Conservation (phyloP, 768 basidiomycete species). For the Leccinum pellstonianum region DNA sequence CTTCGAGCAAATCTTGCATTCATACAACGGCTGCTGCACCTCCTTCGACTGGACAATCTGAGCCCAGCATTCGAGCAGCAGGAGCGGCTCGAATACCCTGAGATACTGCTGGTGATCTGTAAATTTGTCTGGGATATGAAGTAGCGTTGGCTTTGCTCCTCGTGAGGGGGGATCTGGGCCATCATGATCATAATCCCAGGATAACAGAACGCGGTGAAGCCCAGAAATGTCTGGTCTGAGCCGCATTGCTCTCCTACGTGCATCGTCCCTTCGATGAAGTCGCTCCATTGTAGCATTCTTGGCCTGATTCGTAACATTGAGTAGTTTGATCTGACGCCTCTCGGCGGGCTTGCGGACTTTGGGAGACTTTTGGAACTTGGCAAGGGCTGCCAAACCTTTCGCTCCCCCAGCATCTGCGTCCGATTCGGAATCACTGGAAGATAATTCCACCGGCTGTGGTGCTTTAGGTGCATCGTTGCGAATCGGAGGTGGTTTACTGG, state of each 20-base stretch:
- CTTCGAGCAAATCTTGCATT: conserved; percentile 65
- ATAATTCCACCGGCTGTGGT: conserved; percentile 19
- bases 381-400: conserved; percentile 51
- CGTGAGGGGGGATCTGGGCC: conserved; percentile 62
- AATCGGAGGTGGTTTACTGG: conserved; percentile 31
- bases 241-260: conserved; percentile 59
- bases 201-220: conserved; percentile 74
- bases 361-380: conserved; percentile 59
- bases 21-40: conserved; percentile 50
- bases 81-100: conserved; percentile 76
- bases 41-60: conserved; percentile 80
- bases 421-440: conserved; percentile 47
- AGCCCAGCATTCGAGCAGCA: conserved; percentile 89
- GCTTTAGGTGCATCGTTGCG: conserved; percentile 8
- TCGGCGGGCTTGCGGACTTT: conserved; percentile 54
- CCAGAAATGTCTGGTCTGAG: conserved; percentile 80
- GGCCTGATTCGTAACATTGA: conserved; percentile 50
- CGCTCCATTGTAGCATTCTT: conserved; percentile 49
- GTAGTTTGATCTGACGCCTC: conserved; percentile 61
- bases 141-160: conserved; percentile 30
- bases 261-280: conserved; percentile 56
- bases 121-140: conserved; percentile 66
- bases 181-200: conserved; percentile 80
- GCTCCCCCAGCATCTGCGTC: conserved; percentile 45
- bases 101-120: conserved; percentile 64